phyloP scores from a whole-genome alignment of 805 yeast species.

The Kodamaea neixiangensis region DNA sequence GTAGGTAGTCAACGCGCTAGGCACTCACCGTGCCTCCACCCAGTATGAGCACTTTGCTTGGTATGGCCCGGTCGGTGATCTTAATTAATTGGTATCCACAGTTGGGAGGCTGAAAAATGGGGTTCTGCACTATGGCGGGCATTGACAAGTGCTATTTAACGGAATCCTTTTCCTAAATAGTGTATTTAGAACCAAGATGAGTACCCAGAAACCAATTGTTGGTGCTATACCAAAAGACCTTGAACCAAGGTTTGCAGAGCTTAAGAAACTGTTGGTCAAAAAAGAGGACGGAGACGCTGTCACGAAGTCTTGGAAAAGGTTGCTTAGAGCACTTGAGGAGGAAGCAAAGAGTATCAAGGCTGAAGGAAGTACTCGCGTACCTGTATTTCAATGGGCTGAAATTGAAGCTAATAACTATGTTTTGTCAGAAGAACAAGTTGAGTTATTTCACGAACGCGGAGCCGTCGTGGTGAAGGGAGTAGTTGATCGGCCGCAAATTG shows the following conservation, averaged over 20 bases:
- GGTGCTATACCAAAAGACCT: not conserved
- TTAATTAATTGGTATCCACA: too few relatives aligned
- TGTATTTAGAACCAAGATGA: not conserved
- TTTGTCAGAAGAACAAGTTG: slow-evolving; percentile 12
- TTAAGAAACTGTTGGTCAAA: slow-evolving; percentile 21
- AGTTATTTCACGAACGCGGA: slow-evolving; percentile 18
- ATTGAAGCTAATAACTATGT: slow-evolving; percentile 13
- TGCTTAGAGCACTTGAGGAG: slow-evolving; percentile 23
- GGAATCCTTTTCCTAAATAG: not conserved
- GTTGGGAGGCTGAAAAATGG: too few relatives aligned
- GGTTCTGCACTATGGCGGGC: not conserved
- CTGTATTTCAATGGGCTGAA: slow-evolving; percentile 20
- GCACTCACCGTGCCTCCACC: too few relatives aligned
- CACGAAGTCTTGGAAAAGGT: slow-evolving; percentile 30
- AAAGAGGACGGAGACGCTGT: slow-evolving; percentile 29
- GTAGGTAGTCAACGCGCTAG: too few relatives aligned
- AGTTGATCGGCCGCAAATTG: slow-evolving; percentile 17
- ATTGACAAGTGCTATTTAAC: not conserved
- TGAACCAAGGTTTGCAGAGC: slow-evolving; percentile 11
- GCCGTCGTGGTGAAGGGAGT: slow-evolving; percentile 19
- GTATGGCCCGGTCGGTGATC: not conserved
- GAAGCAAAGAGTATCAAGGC: slow-evolving; percentile 20
- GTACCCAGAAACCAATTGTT: not conserved
- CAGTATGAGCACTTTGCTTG: not conserved
- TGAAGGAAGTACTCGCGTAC: slow-evolving; percentile 24